Evolutionary conservation across 352 stramenopile genomes (phyloP).

Genomic region (Phytopythium aichiense): DNA sequence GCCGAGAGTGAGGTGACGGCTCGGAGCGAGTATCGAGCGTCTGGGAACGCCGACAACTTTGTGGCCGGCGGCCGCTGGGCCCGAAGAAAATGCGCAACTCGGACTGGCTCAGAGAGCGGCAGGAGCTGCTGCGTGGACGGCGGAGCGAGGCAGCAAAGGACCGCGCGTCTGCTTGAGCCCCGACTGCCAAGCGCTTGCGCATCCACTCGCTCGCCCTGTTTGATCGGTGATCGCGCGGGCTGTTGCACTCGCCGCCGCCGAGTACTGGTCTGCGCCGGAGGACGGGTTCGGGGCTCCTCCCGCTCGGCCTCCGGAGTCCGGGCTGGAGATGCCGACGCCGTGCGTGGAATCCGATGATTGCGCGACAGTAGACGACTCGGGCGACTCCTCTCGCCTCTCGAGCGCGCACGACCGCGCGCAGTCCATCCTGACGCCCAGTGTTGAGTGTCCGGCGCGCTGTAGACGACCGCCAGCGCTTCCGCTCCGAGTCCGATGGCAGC

Average conservation of each 20-base stretch:
- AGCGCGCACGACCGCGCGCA: not conserved
- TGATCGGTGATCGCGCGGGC: not conserved
- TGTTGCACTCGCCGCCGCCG: not conserved
- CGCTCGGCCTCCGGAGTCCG: too few relatives aligned
- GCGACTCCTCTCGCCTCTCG: not conserved
- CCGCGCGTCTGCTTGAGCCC: not conserved
- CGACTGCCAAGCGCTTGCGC: not conserved
- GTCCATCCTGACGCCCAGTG: not conserved
- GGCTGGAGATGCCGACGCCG: not conserved
- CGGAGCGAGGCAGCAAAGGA: too few relatives aligned
- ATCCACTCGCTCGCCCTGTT: not conserved
- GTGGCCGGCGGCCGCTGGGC: too few relatives aligned
- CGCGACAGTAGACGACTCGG: constrained; percentile 6
- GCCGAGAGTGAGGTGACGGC: too few relatives aligned
- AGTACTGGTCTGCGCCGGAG: not conserved
- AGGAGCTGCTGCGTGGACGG: too few relatives aligned
- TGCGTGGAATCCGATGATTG: not conserved
- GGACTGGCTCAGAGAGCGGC: too few relatives aligned
- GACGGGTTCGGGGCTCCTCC: not conserved
- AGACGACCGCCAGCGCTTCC: not conserved
- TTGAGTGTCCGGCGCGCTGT: not conserved
- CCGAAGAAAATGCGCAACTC: too few relatives aligned
- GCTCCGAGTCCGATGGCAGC: not conserved
- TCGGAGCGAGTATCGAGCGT: too few relatives aligned
- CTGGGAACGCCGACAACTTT: too few relatives aligned